These are phyloP conservation scores for Pleurotus eryngii DNA, from an alignment of 768 basidiomycete genomes.

Conservation along the genomic window DNA sequence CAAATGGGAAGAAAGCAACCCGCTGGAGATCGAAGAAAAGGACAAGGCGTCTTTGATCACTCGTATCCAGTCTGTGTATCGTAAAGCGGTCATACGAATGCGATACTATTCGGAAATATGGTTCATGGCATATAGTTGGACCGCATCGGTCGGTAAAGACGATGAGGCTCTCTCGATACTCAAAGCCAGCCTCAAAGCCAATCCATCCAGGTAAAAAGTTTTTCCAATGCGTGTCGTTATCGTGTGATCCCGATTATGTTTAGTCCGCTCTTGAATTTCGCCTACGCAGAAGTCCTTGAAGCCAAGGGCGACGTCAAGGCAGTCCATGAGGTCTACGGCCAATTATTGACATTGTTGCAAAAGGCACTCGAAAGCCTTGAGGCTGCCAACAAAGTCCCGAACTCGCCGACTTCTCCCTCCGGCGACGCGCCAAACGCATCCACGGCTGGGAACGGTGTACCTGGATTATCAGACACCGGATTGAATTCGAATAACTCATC, in stretches of 20 bases:
- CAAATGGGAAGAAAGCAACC: slow-evolving; percentile 95
- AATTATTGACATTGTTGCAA: slow-evolving; percentile 65
- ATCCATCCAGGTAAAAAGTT: slow-evolving; percentile 63
- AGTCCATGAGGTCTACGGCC: slow-evolving; percentile 70
- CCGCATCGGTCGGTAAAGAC: slow-evolving; percentile 63
- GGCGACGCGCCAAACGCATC: slow-evolving; percentile 8
- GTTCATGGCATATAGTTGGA: slow-evolving; percentile 92
- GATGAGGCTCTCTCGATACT: slow-evolving; percentile 84
- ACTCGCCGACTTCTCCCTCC: slow-evolving; percentile 21
- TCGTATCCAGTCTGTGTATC: slow-evolving; percentile 79
- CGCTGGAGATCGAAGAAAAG: slow-evolving; percentile 86
- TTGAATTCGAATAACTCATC: slow-evolving; percentile 39
- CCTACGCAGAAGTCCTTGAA: slow-evolving; percentile 76
- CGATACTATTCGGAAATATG: slow-evolving; percentile 94
- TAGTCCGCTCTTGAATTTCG: slow-evolving; percentile 90
- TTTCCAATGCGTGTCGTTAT: not conserved
- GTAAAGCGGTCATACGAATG: slow-evolving; percentile 89
- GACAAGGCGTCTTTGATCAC: slow-evolving; percentile 64
- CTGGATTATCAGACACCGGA: slow-evolving; percentile 24
- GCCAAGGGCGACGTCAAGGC: slow-evolving; percentile 53
- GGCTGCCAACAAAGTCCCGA: slow-evolving; percentile 33
- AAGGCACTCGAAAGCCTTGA: slow-evolving; percentile 62
- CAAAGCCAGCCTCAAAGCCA: slow-evolving; percentile 84
- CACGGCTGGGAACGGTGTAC: slow-evolving; percentile 7
- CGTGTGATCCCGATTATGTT: not conserved